Evolutionary conservation across 495 filamentous ascomycete species (phyloP), one percentile per base, ranked within the genome.

Genomic region (Letharia lupina): DNA sequence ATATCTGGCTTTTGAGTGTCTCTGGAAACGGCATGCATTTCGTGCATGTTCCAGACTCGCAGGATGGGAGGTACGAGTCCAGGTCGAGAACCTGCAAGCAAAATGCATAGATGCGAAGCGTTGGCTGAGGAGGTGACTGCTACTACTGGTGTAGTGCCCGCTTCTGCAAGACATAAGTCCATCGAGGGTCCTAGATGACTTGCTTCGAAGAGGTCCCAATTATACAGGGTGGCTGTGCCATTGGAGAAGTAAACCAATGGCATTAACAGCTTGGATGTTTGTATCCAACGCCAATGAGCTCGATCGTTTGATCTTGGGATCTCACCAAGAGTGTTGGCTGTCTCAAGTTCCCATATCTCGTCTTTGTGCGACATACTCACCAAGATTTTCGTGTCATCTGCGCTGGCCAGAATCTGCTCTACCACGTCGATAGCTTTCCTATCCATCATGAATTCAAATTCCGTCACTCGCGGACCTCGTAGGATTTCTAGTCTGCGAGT

Each of bases 321-420:
- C 23, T 28, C 31, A 20, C 18, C 16, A 12, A 42, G 11, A 39
- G 58, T 61, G 35, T 23, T n/a, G 35, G 58, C 58, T 61, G 58
- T 40, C 16, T 42, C 58, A 41, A 61, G 15, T 23, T 61, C 33
- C 58, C 58, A 61, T 23, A 61, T n/a, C 58, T 61, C 33, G 58
- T 39, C 42, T 39, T 39, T 42, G 37, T 61, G 37, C 23, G 58
- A 61, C 18, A 42, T 61, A 23, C 37, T 40, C 18, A 61, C 42
- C 20, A 61, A 42, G 39, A 61, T 12, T 20, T 18, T 39, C 11
- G 33, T 61, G 20, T 42, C 58, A 61, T 61, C 58, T 61, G 58
- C 37, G 35, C 58, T 39, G 23, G 28, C 28, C 4, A 61, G 58
- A 39, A 39, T 61, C 58, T 61, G 58, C 58, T 61, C 37, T 61